Evolutionary conservation across 495 filamentous ascomycete species (phyloP).

Genomic region (Aspergillus cristatus): DNA sequence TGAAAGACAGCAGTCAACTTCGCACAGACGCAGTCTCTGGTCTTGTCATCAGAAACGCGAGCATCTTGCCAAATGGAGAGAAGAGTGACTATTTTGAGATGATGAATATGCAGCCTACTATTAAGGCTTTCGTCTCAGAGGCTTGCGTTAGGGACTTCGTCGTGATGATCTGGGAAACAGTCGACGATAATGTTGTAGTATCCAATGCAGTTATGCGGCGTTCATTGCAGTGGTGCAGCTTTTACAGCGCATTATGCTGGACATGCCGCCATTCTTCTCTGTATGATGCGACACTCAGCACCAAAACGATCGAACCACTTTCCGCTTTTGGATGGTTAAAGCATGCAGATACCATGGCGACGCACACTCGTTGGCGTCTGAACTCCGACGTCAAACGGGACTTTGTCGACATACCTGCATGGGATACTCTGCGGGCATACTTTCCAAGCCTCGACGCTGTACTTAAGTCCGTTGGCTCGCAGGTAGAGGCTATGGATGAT

Average conservation of each 20-base stretch:
- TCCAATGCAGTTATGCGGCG: conserved; percentile 45
- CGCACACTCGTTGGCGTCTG: conserved; percentile 42
- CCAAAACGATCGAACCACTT: conserved; percentile 33
- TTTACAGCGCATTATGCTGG: conserved; percentile 46
- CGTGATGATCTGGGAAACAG: conserved; percentile 44
- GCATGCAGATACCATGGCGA: conserved; percentile 39
- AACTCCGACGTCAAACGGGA: conserved; percentile 26
- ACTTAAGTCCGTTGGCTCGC: conserved; percentile 18
- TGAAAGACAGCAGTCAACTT: conserved; percentile 29
- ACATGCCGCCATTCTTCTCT: conserved; percentile 38
- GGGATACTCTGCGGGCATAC: conserved; percentile 16
- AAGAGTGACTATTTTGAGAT: conserved; percentile 45
- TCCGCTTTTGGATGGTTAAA: conserved; percentile 51
- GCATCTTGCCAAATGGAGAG: conserved; percentile 35
- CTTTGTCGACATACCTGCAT: conserved; percentile 11
- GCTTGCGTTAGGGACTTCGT: conserved; percentile 39
- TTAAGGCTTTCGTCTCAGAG: conserved; percentile 48
- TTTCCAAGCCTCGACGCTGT: conserved; percentile 21
- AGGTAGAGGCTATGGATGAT: conserved; percentile 3
- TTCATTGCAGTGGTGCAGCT: conserved; percentile 46
- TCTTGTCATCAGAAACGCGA: conserved; percentile 41
- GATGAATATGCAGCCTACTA: conserved; percentile 27
- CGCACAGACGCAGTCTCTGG: conserved; percentile 31
- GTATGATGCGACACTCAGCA: conserved; percentile 25
- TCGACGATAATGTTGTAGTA: conserved; percentile 36